Evolutionary conservation across 2,329 filamentous ascomycete species (phyloP), one percentile per base, ranked within the genome.

Genomic region (Aspergillus hortae): DNA sequence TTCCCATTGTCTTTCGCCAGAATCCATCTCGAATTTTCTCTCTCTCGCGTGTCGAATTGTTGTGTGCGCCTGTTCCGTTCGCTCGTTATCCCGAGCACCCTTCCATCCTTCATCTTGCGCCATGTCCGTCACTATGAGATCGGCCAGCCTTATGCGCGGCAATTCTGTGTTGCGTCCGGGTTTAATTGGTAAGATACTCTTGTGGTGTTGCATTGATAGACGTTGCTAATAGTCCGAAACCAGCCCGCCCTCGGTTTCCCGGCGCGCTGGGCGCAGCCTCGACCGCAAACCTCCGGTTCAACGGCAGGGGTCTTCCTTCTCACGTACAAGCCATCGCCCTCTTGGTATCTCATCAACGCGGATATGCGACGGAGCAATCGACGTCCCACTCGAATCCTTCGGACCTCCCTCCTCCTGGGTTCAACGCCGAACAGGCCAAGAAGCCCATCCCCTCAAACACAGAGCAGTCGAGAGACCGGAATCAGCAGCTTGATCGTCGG

Each of bases 401-500:
- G n/a, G 19, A 36, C 32, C 85, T 82, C 45, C 92, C 90, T 42
- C 92, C 92, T 52, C 92, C 91, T 12, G 92, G 92, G 25, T 96
- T 96, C 78, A 92, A 94, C 68, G 79, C 89, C n/a, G 86, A 92
- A 66, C 80, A 90, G 75, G 92, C 92, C 61, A 92, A 91, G 81
- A 92, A 91, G 69, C 89, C 91, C 11, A 77, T 94, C 44, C 74
- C 84, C 2, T 83, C 83, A 64, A 82, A 87, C 50, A 60, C 60
- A 15, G 55, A 63, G 23, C 65, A 70, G 48, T 55, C 64, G 55
- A 51, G 58, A 3, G 51, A 56, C 51, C 68, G 71, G 58, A 69
- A 70, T 2, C 27, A 30, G 27, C 27, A 30, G 27, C 27, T 30
- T 30, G 27, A 30, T 11, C 27, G 27, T 11, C 27, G 27, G 40